Evolutionary conservation across 2,329 filamentous ascomycete genomes (phyloP).

Genomic region (Neocatenulostroma microsporum): DNA sequence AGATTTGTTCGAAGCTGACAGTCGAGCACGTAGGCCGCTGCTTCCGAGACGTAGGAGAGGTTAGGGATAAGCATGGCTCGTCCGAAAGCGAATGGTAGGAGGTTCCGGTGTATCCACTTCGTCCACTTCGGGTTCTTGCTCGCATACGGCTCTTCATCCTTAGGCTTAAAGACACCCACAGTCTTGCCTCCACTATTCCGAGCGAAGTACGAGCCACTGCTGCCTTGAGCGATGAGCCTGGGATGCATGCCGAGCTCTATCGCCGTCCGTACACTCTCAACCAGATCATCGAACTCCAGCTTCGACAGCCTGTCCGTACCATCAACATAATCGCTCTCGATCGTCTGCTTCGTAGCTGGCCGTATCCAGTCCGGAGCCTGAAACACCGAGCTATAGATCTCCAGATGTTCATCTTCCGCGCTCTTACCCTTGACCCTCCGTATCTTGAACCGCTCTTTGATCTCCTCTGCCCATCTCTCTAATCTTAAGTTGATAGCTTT

Average conservation of each 20-base stretch:
- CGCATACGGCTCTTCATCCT: conserved; percentile 97
- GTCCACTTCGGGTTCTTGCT: conserved; percentile 98
- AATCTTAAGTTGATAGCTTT: conserved; percentile 96
- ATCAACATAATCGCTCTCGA: conserved; percentile 49
- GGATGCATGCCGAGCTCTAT: conserved; percentile 90
- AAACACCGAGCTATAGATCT: conserved; percentile 97
- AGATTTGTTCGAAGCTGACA: conserved; percentile 80
- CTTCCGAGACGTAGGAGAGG: conserved; percentile 94
- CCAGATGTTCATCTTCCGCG: conserved; percentile 73
- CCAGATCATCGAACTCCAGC: conserved; percentile 74
- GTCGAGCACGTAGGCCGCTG: conserved; percentile 91
- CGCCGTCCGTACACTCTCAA: conserved; percentile 81
- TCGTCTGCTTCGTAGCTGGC: conserved; percentile 66
- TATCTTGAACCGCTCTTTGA: conserved; percentile 93
- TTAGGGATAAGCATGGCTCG: conserved; percentile 94
- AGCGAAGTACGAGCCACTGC: conserved; percentile 96
- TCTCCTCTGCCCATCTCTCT: conserved; percentile 96
- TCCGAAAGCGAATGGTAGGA: conserved; percentile 96
- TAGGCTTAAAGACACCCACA: conserved; percentile 96
- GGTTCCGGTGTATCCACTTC: conserved; percentile 96
- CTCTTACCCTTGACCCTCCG: conserved; percentile 64
- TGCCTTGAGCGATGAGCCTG: conserved; percentile 92
- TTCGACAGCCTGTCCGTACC: conserved; percentile 59
- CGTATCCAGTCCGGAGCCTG: conserved; percentile 82
- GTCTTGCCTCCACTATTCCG: conserved; percentile 86